Base-by-base conservation (phyloP, 2,329 filamentous ascomycete species). In the Monilinia fructigena region DNA sequence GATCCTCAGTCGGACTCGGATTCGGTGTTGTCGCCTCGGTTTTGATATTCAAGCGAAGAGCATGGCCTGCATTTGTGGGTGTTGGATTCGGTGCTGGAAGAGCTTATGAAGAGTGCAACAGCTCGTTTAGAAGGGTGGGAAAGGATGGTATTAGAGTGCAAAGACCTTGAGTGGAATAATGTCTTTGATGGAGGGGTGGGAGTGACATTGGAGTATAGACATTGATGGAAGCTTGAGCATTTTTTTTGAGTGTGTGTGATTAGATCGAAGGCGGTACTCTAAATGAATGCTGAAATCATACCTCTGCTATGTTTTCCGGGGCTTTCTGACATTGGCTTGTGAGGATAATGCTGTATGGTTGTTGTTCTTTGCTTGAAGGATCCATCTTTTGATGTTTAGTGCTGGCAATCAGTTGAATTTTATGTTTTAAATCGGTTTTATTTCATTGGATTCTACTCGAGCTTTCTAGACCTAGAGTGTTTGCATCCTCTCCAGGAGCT, bases 1-100 rank as follows among this genome's bases (percentile, higher is more conserved):
- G 96, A 81, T 98, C 94, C 72, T 89, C 91, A 66, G 90, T 99
- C 79, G 95, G 95, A 76, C 90, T 98, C 78, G 92, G 91, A 74
- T 99, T 99, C 82, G 95, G 95, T 78, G 90, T 99, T 79, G 92
- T 99, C 81, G 98, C 99, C 85, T 98, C 95, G 69, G 93, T 99
- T 69, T 90, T 99, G 67, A 82, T 99, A 66, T 99, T 99, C 87
- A 97, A 96, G 86, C 90, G 96, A 80, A 89, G 95, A 82, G 92
- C 95, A 72, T 99, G 94, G 92, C 95, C 95, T 67, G 95, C 93
- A n/a, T 95, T 92, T 78, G 86, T 97, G 72, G 95, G 95, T 72
- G 85, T 94, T 65, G 95, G 95, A 67, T 98, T 99, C 79, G 95
- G 96, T 78, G 93, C 93, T 71, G 95, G 95, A 75, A 88, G 96